Percentiles rank a stretch among this genome's conserved stretches.
Evolutionary conservation across 2,329 filamentous ascomycete genomes (phyloP).

Genomic region (Cordyceps pruinosa): DNA sequence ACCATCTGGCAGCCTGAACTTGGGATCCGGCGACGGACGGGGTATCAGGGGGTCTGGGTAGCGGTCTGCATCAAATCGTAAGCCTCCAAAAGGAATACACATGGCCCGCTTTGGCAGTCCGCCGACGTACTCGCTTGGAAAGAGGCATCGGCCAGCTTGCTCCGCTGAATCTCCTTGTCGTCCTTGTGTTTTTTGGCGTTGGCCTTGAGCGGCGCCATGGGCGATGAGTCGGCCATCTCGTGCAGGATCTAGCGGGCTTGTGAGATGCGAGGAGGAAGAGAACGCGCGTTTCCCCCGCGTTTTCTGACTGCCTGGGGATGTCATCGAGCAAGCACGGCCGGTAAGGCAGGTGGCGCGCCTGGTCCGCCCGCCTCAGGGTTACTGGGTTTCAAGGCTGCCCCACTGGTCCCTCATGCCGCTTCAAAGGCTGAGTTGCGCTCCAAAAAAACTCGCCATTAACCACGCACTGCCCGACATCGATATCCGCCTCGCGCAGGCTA

Average conservation of each 20-base stretch:
- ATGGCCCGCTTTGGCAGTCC: no score
- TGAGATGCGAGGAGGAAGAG: neutral
- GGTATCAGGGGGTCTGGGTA: slow-evolving; percentile 42
- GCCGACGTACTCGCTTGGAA: no score
- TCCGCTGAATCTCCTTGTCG: slow-evolving; percentile 33
- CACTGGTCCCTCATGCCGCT: neutral
- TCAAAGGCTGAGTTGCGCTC: neutral
- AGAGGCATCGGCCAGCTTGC: slow-evolving; percentile 37
- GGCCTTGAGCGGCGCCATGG: slow-evolving; percentile 18
- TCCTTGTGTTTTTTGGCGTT: slow-evolving; percentile 35
- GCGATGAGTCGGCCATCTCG: slow-evolving; percentile 9
- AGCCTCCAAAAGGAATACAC: neutral
- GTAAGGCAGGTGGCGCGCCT: neutral
- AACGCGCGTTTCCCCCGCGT: no score
- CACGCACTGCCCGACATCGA: neutral
- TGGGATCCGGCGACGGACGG: slow-evolving; percentile 25
- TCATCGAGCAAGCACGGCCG: neutral
- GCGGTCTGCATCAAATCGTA: slow-evolving; percentile 20
- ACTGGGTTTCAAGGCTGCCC: neutral
- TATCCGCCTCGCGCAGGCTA: neutral
- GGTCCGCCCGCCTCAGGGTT: no score
- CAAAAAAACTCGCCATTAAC: slow-evolving; percentile 2
- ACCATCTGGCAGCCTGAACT: slow-evolving; percentile 28
- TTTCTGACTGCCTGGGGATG: neutral
- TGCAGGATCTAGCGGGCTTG: neutral